Percentiles rank a stretch among this genome's conserved stretches.
Conservation (phyloP, 2,329 filamentous ascomycete species). For the Bipolaris gigantea region DNA sequence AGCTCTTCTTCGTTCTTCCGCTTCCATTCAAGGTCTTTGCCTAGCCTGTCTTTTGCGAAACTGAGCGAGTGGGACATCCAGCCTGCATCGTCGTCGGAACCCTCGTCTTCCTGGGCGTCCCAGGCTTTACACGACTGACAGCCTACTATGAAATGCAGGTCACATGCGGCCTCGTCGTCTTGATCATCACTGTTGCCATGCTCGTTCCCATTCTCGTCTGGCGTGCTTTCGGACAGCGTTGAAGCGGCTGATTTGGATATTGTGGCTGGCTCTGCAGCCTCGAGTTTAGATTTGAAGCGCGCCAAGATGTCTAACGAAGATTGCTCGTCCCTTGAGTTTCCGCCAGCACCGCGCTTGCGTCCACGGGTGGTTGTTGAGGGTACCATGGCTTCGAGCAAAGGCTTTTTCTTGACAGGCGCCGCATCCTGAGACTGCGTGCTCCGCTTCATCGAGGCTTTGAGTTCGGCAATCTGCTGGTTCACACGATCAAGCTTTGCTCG, state of each 20-base stretch:
- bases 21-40: slow-evolving; percentile 88
- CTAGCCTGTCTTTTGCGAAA: slow-evolving; percentile 86
- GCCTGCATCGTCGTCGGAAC: slow-evolving; percentile 61
- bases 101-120: slow-evolving; percentile 70
- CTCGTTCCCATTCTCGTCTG: slow-evolving; percentile 4
- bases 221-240: slow-evolving; percentile 23
- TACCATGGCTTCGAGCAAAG: slow-evolving; percentile 72
- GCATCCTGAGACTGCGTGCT: slow-evolving; percentile 46
- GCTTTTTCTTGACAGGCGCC: slow-evolving; percentile 54
- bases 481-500: slow-evolving; percentile 63
- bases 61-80: slow-evolving; percentile 88
- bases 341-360: slow-evolving; percentile 68
- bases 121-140: slow-evolving; percentile 90
- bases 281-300: slow-evolving; percentile 78
- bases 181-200: slow-evolving; percentile 18
- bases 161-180: slow-evolving; percentile 65
- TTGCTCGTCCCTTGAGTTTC: slow-evolving; percentile 53
- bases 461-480: slow-evolving; percentile 77
- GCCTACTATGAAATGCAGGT: slow-evolving; percentile 92
- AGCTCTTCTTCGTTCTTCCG: slow-evolving; percentile 88
- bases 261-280: slow-evolving; percentile 39
- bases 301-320: slow-evolving; percentile 69
- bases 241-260: slow-evolving; percentile 41
- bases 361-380: slow-evolving; percentile 70
- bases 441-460: slow-evolving; percentile 81